Evolutionary conservation across 129 eudicot species (phyloP), one percentile per base, ranked within the genome.

Genomic region (Flaveria linearis): DNA sequence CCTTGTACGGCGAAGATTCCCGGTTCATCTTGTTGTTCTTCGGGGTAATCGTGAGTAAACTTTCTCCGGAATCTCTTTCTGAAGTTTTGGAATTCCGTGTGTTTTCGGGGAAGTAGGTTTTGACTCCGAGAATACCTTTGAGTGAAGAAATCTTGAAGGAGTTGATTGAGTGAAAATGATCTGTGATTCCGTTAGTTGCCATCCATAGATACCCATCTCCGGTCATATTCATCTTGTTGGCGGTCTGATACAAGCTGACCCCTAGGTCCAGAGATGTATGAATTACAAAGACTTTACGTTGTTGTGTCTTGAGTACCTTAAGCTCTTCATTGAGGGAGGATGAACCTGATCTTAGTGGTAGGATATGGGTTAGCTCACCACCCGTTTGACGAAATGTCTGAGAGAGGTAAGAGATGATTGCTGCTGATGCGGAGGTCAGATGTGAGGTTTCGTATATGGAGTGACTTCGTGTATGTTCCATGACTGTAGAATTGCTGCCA

Each of bases 121-220:
- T 82, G 67, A 88, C 83, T 23, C 93, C 96, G n/a, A 90, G 15
- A 12, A 88, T 82, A 7, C 96, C 93, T 71, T 86, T 87, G 77
- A 90, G 73, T 9, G 83, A 77, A 10, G 81, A 60, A 69, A 84
- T 75, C 14, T 45, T 63, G 23, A 68, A n/a, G 43, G 78, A 56
- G 16, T 81, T 71, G 36, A 84, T 1, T 23, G 86, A 82, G 71
- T 84, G 87, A 36, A 90, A 33, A 25, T 66, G 73, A 72, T 84
- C 86, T 3, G 85, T 74, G 49, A 84, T 73, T 25, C 45, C 50
- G 16, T 82, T 86, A 9, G 89, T 88, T 9, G 72, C 67, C 5
- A 90, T 84, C 96, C 93, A 86, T 33, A 81, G 73, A 78, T 84
- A 86, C 9, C 78, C 89, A 36, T 82, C 82, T 20, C 76, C 84